Conservation (phyloP, 495 filamentous ascomycete species). For the Friedmanniomyces simplex region DNA sequence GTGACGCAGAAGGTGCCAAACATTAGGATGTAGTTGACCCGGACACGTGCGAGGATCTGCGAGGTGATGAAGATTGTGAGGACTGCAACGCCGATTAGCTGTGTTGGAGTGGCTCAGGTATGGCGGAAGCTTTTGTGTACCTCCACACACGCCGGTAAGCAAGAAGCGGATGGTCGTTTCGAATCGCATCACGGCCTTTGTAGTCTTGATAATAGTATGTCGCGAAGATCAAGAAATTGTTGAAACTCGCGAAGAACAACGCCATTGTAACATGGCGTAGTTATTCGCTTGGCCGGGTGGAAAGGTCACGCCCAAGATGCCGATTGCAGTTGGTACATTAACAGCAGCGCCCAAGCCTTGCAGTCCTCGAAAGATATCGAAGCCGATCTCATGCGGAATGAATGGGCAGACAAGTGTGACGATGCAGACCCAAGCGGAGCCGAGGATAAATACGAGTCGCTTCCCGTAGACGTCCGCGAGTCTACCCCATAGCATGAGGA, state of each 20-base stretch:
- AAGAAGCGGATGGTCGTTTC: slow-evolving; percentile 53
- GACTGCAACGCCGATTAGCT: slow-evolving; percentile 14
- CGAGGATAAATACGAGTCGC: slow-evolving; percentile 30
- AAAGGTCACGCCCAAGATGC: slow-evolving; percentile 51
- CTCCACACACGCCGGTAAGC: slow-evolving; percentile 45
- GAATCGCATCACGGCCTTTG: slow-evolving; percentile 40
- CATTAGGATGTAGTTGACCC: slow-evolving; percentile 43
- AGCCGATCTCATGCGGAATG: slow-evolving; percentile 29
- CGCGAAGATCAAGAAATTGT: slow-evolving; percentile 47
- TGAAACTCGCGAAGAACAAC: slow-evolving; percentile 51
- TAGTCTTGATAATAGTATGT: slow-evolving; percentile 57
- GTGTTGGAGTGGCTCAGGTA: neutral
- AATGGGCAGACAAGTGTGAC: slow-evolving; percentile 28
- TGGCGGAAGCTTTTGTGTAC: neutral
- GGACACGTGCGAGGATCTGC: slow-evolving; percentile 43
- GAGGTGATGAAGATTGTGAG: slow-evolving; percentile 42
- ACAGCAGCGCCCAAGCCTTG: slow-evolving; percentile 31
- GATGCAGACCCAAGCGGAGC: slow-evolving; percentile 28
- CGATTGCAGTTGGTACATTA: slow-evolving; percentile 43
- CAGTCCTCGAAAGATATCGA: slow-evolving; percentile 31
- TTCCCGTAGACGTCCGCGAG: slow-evolving; percentile 33
- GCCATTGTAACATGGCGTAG: slow-evolving; percentile 52
- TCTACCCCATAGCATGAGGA: slow-evolving; percentile 30
- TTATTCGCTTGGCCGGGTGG: slow-evolving; percentile 53
- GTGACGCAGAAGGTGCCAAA: slow-evolving; percentile 41